Percentiles rank a stretch among this genome's conserved stretches.
phyloP scores from a whole-genome alignment of 495 filamentous ascomycete genomes.

The Aspergillus homomorphus region DNA sequence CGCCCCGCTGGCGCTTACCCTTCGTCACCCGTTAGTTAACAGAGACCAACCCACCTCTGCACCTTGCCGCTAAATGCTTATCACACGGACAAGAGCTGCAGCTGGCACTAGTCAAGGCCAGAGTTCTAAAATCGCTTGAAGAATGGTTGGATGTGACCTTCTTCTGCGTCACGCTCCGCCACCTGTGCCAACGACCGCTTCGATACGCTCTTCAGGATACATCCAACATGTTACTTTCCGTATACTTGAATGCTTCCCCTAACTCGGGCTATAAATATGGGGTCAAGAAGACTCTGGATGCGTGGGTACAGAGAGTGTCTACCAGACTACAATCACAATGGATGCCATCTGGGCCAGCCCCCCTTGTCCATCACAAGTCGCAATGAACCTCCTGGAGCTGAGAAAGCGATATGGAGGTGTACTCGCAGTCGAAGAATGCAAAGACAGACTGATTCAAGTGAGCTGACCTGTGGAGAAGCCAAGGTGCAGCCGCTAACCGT shows the following conservation, averaged over 20 bases:
- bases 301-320: background rate
- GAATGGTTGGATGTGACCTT: background rate
- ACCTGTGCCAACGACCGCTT: too few relatives aligned
- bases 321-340: background rate
- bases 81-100: background rate
- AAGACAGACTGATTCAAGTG: slow-evolving; percentile 10
- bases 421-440: slow-evolving; percentile 7
- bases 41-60: background rate
- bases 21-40: background rate
- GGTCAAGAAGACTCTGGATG: too few relatives aligned
- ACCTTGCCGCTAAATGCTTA: background rate
- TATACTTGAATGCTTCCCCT: too few relatives aligned
- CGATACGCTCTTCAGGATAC: too few relatives aligned
- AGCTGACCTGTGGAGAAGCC: background rate
- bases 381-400: background rate
- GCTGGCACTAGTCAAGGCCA: background rate
- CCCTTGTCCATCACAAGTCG: background rate
- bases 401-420: slow-evolving; percentile 3
- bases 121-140: background rate
- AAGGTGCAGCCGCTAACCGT: background rate
- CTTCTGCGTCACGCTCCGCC: too few relatives aligned
- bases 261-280: background rate
- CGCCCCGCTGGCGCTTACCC: background rate
- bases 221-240: too few relatives aligned
- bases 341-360: background rate